Conservation (phyloP, 1,284 basidiomycete genomes). For the Melampsora americana region DNA sequence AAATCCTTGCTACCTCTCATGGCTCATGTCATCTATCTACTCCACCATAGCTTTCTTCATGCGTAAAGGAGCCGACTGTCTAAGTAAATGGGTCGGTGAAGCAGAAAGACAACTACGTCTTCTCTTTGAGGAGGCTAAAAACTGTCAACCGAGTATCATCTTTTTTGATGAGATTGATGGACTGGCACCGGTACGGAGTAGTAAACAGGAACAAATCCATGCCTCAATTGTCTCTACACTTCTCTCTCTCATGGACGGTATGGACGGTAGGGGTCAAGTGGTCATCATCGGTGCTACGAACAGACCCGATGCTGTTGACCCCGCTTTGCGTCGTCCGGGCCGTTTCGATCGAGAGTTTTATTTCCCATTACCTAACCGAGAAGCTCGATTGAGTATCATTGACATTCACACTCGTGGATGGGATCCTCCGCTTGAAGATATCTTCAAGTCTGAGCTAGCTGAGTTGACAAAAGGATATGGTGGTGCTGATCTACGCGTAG, state of each 20-base stretch:
- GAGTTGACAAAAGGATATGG: constrained; percentile 95
- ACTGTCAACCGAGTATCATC: constrained; percentile 89
- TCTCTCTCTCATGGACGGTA: constrained; percentile 97
- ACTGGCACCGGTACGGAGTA: constrained; percentile 91
- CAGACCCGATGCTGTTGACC: constrained; percentile 92
- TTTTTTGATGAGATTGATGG: constrained; percentile 99
- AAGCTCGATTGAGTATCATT: constrained; percentile 83
- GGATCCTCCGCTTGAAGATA: constrained; percentile 73
- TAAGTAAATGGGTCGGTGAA: constrained; percentile 99
- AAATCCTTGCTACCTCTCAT: constrained; percentile 16
- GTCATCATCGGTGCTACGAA: constrained; percentile 99
- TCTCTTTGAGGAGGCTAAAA: constrained; percentile 91
- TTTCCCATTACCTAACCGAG: constrained; percentile 82
- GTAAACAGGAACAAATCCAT: constrained; percentile 98
- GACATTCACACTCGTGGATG: constrained; percentile 87
- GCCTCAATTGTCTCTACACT: constrained; percentile 95
- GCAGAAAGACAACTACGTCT: constrained; percentile 93
- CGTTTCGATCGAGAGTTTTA: constrained; percentile 98
- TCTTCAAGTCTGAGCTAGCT: constrained; percentile 69
- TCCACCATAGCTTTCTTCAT: constrained; percentile 82
- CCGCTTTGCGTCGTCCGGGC: constrained; percentile 87
- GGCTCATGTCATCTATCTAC: constrained; percentile 24
- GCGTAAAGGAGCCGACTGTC: constrained; percentile 97
- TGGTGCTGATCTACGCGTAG: constrained; percentile 87
- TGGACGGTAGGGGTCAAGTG: constrained; percentile 93